These are phyloP conservation scores for Lasiosphaeria miniovina DNA, from an alignment of 495 filamentous ascomycete species.

Conservation along the genomic window DNA sequence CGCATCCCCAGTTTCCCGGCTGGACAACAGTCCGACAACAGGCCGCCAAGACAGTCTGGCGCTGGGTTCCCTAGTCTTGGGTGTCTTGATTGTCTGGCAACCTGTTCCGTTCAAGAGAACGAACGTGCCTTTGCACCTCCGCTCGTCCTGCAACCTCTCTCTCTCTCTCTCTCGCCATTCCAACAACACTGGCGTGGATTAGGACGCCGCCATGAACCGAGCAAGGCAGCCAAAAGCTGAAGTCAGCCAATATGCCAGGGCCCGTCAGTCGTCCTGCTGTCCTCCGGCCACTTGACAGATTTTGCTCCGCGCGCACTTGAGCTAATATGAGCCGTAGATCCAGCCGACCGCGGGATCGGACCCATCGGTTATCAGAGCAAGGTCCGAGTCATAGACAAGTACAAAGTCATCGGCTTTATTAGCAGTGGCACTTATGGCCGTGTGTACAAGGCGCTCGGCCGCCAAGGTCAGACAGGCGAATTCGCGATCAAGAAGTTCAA, in stretches of 20 bases:
- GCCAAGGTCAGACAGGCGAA: conserved; percentile 67
- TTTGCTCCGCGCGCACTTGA: conserved; percentile 3
- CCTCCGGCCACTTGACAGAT: conserved; percentile 13
- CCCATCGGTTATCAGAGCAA: conserved; percentile 71
- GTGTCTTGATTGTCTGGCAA: conserved; percentile 4
- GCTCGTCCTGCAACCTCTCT: background rate
- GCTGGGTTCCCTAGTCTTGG: conserved; percentile 10
- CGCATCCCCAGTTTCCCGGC: conserved; percentile 4
- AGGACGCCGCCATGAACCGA: conserved; percentile 22
- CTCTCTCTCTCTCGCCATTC: background rate
- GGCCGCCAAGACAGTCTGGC: conserved; percentile 20
- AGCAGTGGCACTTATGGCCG: conserved; percentile 98
- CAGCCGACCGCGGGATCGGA: conserved; percentile 43
- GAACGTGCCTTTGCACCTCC: background rate
- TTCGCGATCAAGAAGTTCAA: conserved; percentile 99
- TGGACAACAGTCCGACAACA: conserved; percentile 15
- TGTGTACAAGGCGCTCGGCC: conserved; percentile 90
- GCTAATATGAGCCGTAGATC: conserved; percentile 38
- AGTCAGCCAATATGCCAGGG: conserved; percentile 22
- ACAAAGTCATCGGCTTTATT: conserved; percentile 97
- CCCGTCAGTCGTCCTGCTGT: conserved; percentile 22
- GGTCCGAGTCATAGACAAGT: conserved; percentile 83
- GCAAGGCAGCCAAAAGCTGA: conserved; percentile 20
- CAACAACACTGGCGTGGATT: conserved; percentile 1
- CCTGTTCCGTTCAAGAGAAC: conserved; percentile 4